Base-by-base conservation (phyloP, 352 stramenopile species). In the Globisporangium ultimum region DNA sequence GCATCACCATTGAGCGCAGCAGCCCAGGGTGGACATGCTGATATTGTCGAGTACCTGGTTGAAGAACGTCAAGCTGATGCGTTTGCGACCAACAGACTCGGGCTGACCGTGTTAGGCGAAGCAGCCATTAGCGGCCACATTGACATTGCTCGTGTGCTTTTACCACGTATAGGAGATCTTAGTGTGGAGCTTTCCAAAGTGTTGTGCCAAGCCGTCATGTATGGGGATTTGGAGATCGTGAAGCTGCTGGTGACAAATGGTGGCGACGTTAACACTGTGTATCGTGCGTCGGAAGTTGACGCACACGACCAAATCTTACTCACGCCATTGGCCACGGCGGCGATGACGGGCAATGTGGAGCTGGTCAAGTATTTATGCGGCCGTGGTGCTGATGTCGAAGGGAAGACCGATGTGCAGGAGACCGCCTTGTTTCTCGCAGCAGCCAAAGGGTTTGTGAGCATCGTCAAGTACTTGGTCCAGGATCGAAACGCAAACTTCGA, bases 11-110 rank as follows among this genome's bases (percentile, higher is more conserved):
- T 43, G 14, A 17, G 11, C 8, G 38, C 38, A 43, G 2, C 38
- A 43, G 38, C 38, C 2, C 38, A 43, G 38, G 38, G 14, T 17
- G 38, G 38, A 17, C 38, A 43, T 10, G 38, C 14, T 17, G 11
- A 43, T 43, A 43, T 43, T 43, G 38, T 43, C 38, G 38, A 43
- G 38, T 43, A 43, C 38, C 14, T 43, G 38, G 38, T 43, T 43
- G 38, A 43, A 43, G 38, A 43, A 43, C 38, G 14, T 43, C 38
- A 43, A 17, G 38, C 22, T 8, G 8, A 50, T 11, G 10, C 12
- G 20, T n/a, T 22, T 8, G 10, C 45, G 10, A 8, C 38, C 10
- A 43, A 13, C 11, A 43, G 38, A 13, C 14, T 17, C 38, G 38
- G 38, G 11, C 10, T 43, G 38, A 43, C 38, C 38, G 38, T 43